These are phyloP conservation scores for Fusarium papillatum DNA, from an alignment of 2,329 filamentous ascomycete species.

Conservation along the genomic window DNA sequence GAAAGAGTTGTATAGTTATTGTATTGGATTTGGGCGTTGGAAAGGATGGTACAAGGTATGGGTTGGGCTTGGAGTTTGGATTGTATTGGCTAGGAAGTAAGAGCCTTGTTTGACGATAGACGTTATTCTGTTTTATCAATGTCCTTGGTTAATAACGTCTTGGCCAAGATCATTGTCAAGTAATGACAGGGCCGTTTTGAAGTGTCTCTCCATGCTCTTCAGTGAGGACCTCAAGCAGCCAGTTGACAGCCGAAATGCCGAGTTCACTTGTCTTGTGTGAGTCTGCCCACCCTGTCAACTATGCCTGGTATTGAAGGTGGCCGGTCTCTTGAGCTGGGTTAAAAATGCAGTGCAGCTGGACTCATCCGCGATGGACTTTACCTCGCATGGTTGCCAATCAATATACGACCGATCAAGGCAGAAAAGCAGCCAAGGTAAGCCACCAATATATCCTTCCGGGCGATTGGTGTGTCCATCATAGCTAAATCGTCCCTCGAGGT, in stretches of 20 bases:
- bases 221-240: no score
- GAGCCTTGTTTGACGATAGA: not conserved
- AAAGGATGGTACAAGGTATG: not conserved
- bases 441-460: not conserved
- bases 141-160: not conserved
- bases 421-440: not conserved
- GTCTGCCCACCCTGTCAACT: not conserved
- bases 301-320: not conserved
- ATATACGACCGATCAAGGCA: not conserved
- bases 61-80: conserved; percentile 32
- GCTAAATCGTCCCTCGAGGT: not conserved
- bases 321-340: not conserved
- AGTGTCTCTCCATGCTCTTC: not conserved
- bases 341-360: not conserved
- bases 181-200: not conserved
- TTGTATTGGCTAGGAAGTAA: conserved; percentile 18
- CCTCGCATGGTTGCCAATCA: no score
- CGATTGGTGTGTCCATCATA: not conserved
- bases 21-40: conserved; percentile 19
- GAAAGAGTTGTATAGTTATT: not conserved
- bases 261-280: not conserved
- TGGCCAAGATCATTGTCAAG: not conserved
- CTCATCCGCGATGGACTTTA: no score
- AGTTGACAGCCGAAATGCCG: not conserved
- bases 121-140: not conserved